Evolutionary conservation across 2,329 filamentous ascomycete species (phyloP), one percentile per base, ranked within the genome.

Genomic region (Cytospora piceicola): DNA sequence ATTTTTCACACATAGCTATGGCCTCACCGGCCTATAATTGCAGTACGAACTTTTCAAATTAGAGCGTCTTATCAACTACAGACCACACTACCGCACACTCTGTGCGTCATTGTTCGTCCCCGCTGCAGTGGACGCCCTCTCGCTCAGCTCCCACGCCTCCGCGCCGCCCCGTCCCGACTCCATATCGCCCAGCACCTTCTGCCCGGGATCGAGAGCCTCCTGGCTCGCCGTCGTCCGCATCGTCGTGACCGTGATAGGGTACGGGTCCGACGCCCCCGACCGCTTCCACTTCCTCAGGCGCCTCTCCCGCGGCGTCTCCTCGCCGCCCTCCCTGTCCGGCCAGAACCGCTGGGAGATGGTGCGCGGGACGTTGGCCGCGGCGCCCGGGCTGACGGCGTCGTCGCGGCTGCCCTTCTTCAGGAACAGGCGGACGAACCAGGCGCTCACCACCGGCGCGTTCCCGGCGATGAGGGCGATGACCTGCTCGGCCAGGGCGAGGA

Each of bases 401-500:
- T 56, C 29, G 2, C 52, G 34, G 1, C 15, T 30, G 20, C 52
- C 60, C 36, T 9, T 56, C 4, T 15, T 24, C 17, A 61, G 49
- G 22, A 69, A 11, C 12, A 68, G 24, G 39, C 66, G 51, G 56
- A 71, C 58, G n/a, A 70, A 58, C 49, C 66, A 58, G 22, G 66
- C 67, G 20, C 67, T 71, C 5, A 66, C 68, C 4, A 73, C 64
- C 12, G 72, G 71, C 12, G 72, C 70, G 24, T 68, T 71, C 0
- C 71, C 70, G 24, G 70, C 67, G 14, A 73, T 70, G 62, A 71
- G 69, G 7, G 69, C 70, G 15, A 73, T 68, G 15, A 67, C 58
- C 42, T 72, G 71, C 57, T 72, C 71, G 0, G 70, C 68, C 0
- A 67, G 66, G 0, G 72, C 72, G n/a, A 72, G 70, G 9, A 72